A percentile compares a stretch with the other conserved stretches of the same genome.
Conservation (phyloP, 2,329 filamentous ascomycete species). For the Coniosporium tulheliwenetii region DNA sequence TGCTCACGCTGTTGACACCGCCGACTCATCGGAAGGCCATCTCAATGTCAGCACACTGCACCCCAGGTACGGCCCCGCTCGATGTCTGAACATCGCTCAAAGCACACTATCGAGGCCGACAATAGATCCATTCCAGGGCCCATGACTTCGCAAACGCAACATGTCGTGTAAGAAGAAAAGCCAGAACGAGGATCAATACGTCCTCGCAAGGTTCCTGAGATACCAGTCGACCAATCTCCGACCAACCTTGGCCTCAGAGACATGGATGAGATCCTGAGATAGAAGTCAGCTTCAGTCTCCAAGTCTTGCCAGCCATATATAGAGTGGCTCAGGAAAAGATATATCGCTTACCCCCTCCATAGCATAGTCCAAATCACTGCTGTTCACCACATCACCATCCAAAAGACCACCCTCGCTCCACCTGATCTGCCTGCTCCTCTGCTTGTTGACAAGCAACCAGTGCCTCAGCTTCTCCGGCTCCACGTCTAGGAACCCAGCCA, state of each 20-base stretch:
- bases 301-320: neutral
- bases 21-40: no score
- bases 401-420: constrained; percentile 83
- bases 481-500: constrained; percentile 92
- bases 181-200: constrained; percentile 46
- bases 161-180: no score
- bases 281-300: neutral
- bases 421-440: constrained; percentile 89
- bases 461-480: constrained; percentile 90
- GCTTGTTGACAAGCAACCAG: constrained; percentile 95
- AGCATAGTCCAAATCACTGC: constrained; percentile 92
- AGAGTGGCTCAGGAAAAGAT: neutral
- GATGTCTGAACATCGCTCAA: no score
- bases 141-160: no score
- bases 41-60: no score
- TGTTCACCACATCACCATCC: constrained; percentile 84
- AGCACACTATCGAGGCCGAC: no score
- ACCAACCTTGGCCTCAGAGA: constrained; percentile 96
- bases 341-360: constrained; percentile 64
- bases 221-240: constrained; percentile 98
- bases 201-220: constrained; percentile 86
- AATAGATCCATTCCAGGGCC: no score
- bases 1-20: no score
- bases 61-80: no score
- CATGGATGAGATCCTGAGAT: constrained; percentile 79